Evolutionary conservation across 495 filamentous ascomycete species (phyloP), one percentile per base, ranked within the genome.

Genomic region (Neurospora sp.): DNA sequence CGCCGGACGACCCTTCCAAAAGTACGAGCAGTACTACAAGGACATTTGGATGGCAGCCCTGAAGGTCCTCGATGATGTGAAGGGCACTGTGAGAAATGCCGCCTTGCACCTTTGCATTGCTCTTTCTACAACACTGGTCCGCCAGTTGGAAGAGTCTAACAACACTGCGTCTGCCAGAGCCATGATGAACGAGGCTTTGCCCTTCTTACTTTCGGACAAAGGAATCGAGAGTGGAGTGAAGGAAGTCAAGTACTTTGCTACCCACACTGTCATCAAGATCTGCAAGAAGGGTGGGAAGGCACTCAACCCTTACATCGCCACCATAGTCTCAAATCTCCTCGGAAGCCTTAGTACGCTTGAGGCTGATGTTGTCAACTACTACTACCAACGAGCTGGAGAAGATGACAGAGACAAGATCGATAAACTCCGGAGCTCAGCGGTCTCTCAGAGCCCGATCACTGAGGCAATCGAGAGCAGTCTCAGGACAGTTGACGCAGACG

Each of bases 11-110:
- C 88, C 89, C 8, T 89, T 95, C 37, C 87, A 89, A 38, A 91
- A 89, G 79, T 98, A 97, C 78, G 90, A 94, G 75, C 87, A 88
- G 54, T 95, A 97, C 76, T 89, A 97, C 69, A 88, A 90, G 72
- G 87, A 93, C 42, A 95, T 98, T 73, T 97, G 94, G 90, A 84
- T 86, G 9, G 87, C 90, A 35, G 89, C 92, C 3, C 92, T 98
- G 82, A 95, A 92, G 76, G 91, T 93, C 6, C 80, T 97, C 16
- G 96, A 99, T 80, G 96, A 99, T 80, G 96, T 97, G 76, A 99
- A 99, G 81, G 91, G 90, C 35, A 93, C 92, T 10, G 96, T 98
- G 14, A 89, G 96, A 48, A 83, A 84, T 35, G 92, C 94, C 0
- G 96, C 96, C 20, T 82, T 93, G 69, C 89, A 90, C 66, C 87